Evolutionary conservation across 441 rosid genomes (phyloP).

Genomic region (Sinapis alba): DNA sequence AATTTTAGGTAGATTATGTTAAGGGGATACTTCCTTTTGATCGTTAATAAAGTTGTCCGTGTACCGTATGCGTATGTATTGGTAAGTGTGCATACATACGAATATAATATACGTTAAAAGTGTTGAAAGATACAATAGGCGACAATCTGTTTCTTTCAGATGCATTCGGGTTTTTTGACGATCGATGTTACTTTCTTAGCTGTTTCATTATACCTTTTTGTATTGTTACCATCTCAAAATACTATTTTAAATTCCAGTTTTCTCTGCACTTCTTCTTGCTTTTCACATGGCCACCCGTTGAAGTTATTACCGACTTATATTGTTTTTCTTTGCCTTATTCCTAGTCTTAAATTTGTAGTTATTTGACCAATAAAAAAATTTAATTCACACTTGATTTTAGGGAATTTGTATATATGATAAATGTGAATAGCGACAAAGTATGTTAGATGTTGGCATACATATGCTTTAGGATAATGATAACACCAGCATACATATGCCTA

Average conservation of each 20-base stretch:
- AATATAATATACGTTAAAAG: constrained; percentile 5
- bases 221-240: not conserved
- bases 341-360: not conserved
- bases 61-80: constrained; percentile 14
- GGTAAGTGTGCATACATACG: constrained; percentile 21
- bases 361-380: not conserved
- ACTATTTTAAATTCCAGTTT: not conserved
- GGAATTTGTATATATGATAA: not conserved
- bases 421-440: not conserved
- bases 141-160: constrained; percentile 39
- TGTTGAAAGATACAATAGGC: constrained; percentile 23
- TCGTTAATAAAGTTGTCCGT: constrained; percentile 13
- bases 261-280: constrained; percentile 1
- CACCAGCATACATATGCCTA: not conserved
- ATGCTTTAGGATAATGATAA: not conserved
- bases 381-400: not conserved
- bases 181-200: constrained; percentile 29
- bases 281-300: constrained; percentile 10
- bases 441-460: not conserved
- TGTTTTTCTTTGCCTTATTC: not conserved
- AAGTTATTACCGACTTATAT: not conserved
- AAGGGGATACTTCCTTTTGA: not conserved
- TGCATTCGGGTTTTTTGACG: constrained; percentile 26
- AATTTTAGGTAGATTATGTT: too few relatives aligned
- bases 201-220: constrained; percentile 16